A percentile compares a stretch with the other conserved stretches of the same genome.
Evolutionary conservation across 352 stramenopile genomes (phyloP).

Genomic region (Pythium volutum): DNA sequence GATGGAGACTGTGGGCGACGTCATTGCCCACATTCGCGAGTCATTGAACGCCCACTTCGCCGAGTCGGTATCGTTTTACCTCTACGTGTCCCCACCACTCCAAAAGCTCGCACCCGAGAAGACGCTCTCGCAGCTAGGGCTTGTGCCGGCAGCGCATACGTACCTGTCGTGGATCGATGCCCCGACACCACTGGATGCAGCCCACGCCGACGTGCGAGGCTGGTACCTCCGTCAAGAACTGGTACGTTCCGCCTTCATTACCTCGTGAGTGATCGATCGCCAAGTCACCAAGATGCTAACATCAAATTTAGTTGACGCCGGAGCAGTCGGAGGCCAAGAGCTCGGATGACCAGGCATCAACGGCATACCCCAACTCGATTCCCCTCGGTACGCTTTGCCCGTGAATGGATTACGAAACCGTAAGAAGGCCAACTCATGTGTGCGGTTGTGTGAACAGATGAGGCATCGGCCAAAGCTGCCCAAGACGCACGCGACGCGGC

Average conservation of each 20-base stretch:
- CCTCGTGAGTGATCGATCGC: too few relatives aligned
- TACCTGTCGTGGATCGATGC: constrained; percentile 72
- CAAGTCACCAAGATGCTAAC: too few relatives aligned
- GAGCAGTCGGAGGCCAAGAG: constrained; percentile 20
- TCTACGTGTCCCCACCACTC: constrained; percentile 77
- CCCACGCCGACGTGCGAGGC: constrained; percentile 20
- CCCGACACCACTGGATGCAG: background rate
- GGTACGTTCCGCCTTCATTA: constrained; percentile 26
- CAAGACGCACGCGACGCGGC: constrained; percentile 16
- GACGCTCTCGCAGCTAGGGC: constrained; percentile 60
- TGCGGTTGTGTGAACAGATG: constrained; percentile 5
- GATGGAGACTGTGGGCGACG: constrained; percentile 69
- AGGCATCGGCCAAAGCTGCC: constrained; percentile 13
- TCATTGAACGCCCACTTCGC: constrained; percentile 28
- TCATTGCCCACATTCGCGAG: constrained; percentile 60
- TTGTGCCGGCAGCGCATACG: constrained; percentile 71
- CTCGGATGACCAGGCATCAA: background rate
- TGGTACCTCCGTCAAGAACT: constrained; percentile 64
- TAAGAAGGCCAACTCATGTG: background rate
- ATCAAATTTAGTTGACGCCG: constrained; percentile 25
- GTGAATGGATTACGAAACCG: background rate
- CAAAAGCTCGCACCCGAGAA: constrained; percentile 57
- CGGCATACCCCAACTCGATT: constrained; percentile 25
- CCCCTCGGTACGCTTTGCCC: constrained; percentile 19
- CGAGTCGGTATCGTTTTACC: constrained; percentile 39